These are phyloP conservation scores for Penicillium sp. DNA, from an alignment of 2,329 filamentous ascomycete genomes.

Conservation along the genomic window DNA sequence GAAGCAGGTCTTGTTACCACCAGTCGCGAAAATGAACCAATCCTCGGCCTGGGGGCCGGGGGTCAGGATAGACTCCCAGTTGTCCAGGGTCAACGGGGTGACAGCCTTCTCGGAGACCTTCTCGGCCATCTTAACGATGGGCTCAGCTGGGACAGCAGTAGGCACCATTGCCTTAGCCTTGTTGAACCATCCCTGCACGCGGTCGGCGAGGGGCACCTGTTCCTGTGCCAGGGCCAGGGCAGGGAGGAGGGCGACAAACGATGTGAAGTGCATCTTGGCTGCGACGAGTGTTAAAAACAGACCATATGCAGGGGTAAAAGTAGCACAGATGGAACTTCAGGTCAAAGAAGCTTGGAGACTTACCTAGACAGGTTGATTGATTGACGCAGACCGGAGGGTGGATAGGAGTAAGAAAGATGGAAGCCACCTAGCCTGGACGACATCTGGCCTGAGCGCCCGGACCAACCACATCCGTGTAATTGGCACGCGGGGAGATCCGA, in stretches of 20 bases:
- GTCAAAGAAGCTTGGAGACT: not conserved
- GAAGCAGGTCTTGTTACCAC: slow-evolving; percentile 65
- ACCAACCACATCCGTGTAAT: slow-evolving; percentile 18
- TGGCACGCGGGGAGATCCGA: slow-evolving; percentile 13
- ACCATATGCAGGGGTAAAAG: not conserved
- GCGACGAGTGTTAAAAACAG: slow-evolving; percentile 17
- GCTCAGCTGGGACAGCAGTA: slow-evolving; percentile 42
- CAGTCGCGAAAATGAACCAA: slow-evolving; percentile 63
- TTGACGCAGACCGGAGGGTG: slow-evolving; percentile 19
- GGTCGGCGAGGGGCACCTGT: slow-evolving; percentile 54
- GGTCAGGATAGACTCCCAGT: slow-evolving; percentile 57
- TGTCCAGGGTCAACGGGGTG: slow-evolving; percentile 54
- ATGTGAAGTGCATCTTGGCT: slow-evolving; percentile 54
- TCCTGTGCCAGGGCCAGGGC: slow-evolving; percentile 57
- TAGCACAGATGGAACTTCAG: slow-evolving; percentile 3
- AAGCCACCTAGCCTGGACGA: slow-evolving; percentile 24
- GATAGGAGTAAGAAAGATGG: slow-evolving; percentile 21
- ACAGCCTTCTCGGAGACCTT: slow-evolving; percentile 53
- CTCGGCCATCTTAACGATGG: slow-evolving; percentile 45
- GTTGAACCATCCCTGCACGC: slow-evolving; percentile 49
- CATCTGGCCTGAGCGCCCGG: slow-evolving; percentile 33
- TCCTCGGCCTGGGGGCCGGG: slow-evolving; percentile 45
- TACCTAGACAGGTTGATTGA: slow-evolving; percentile 10
- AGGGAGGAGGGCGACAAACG: slow-evolving; percentile 49
- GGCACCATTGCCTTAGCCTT: slow-evolving; percentile 57